phyloP scores from a whole-genome alignment of 1,139 yeast genomes.

The Barnettozyma hawaiiensis region DNA sequence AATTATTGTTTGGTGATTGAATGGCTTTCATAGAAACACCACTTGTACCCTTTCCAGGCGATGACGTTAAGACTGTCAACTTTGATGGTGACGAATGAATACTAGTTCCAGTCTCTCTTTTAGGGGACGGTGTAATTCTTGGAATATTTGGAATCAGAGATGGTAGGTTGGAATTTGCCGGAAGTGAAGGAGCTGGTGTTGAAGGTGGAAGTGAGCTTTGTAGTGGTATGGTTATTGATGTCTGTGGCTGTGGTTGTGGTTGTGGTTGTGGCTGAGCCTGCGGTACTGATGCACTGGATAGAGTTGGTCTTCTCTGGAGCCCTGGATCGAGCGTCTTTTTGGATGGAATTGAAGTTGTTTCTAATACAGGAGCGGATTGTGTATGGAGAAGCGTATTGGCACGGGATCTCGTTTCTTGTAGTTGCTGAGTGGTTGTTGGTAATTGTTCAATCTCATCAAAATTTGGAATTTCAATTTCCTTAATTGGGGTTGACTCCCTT shows the following conservation, averaged over 20 bases:
- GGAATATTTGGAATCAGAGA: slow-evolving; percentile 11
- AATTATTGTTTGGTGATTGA: slow-evolving; percentile 22
- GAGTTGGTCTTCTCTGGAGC: slow-evolving; percentile 24
- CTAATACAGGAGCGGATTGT: slow-evolving; percentile 45
- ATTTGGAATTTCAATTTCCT: slow-evolving; percentile 57
- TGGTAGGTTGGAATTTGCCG: slow-evolving; percentile 5
- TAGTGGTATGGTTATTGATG: slow-evolving; percentile 6
- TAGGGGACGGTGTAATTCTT: slow-evolving; percentile 25
- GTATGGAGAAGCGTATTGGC: slow-evolving; percentile 46
- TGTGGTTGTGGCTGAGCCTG: slow-evolving; percentile 4
- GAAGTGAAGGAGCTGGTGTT: slow-evolving; percentile 1
- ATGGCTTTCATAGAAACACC: slow-evolving; percentile 24
- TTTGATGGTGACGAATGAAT: slow-evolving; percentile 20
- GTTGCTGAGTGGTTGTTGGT: slow-evolving; percentile 17
- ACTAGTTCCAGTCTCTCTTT: slow-evolving; percentile 16
- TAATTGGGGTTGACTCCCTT: slow-evolving; percentile 37
- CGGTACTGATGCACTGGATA: slow-evolving; percentile 5
- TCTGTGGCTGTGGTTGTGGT: slow-evolving; percentile 4
- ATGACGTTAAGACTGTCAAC: slow-evolving; percentile 13
- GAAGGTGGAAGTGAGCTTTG: slow-evolving; percentile 4
- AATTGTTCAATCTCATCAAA: slow-evolving; percentile 29
- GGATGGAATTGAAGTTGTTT: slow-evolving; percentile 24
- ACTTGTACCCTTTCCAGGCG: slow-evolving; percentile 19
- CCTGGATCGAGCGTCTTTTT: slow-evolving; percentile 25
- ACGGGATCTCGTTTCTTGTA: slow-evolving; percentile 34